phyloP scores from a whole-genome alignment of 148 eudicot species.

The Euryodendron excelsum region DNA sequence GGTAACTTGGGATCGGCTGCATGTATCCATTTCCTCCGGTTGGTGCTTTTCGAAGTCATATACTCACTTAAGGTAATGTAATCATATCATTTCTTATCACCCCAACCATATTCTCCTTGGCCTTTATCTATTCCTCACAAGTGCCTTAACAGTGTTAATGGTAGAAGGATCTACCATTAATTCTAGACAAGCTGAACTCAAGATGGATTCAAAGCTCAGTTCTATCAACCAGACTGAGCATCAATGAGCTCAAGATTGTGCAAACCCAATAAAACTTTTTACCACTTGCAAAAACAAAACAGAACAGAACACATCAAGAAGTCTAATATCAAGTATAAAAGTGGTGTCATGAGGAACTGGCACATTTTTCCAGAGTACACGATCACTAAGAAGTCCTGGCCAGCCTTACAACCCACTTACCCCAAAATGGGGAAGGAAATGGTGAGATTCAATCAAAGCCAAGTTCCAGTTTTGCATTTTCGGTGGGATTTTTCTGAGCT shows the following conservation, averaged over 20 bases:
- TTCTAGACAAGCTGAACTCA: not conserved
- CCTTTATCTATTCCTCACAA: not conserved
- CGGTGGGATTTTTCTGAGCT: not conserved
- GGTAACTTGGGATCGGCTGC: not conserved
- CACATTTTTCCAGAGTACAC: not conserved
- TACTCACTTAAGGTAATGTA: not conserved
- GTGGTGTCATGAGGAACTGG: not conserved
- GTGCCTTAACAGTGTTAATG: not conserved
- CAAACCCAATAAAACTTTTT: not conserved
- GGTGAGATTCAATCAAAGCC: not conserved
- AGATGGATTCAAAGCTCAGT: not conserved
- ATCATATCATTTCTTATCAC: not conserved
- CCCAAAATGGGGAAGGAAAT: not conserved
- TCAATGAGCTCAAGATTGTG: not conserved
- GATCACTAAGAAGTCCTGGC: not conserved
- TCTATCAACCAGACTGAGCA: not conserved
- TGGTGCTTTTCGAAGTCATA: not conserved
- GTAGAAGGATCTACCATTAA: no score
- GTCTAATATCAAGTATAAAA: not conserved
- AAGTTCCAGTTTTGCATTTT: not conserved
- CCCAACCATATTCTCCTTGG: not conserved
- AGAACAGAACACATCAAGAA: slow-evolving; percentile 8
- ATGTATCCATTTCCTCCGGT: not conserved
- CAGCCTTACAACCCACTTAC: no score
- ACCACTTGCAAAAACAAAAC: not conserved